These are phyloP conservation scores for Dorcoceras hygrometricum DNA, from an alignment of 257 asterid genomes.

Conservation along the genomic window DNA sequence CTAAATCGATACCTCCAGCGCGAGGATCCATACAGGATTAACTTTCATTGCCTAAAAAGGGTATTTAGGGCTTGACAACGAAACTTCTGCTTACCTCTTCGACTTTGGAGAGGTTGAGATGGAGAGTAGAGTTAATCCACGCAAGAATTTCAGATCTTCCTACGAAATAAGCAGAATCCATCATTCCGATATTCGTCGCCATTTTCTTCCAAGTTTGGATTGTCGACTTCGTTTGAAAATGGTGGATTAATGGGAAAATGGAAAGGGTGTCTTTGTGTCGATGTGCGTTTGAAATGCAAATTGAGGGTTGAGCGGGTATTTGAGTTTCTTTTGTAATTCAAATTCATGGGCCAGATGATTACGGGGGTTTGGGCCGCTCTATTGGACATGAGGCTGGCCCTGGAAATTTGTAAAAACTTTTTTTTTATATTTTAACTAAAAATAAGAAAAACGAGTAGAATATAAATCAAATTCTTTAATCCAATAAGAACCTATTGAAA, in stretches of 20 bases:
- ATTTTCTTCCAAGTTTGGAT: slow-evolving; percentile 28
- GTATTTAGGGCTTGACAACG: slow-evolving; percentile 13
- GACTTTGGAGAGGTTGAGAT: slow-evolving; percentile 80
- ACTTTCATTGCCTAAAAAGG: not conserved
- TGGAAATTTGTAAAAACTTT: no score
- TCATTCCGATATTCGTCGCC: slow-evolving; percentile 76
- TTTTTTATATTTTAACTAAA: no score
- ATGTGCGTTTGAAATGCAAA: slow-evolving; percentile 39
- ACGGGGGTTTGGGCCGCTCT: slow-evolving; percentile 13
- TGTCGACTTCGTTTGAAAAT: slow-evolving; percentile 5
- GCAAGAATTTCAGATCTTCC: slow-evolving; percentile 84
- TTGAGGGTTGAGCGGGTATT: slow-evolving; percentile 57
- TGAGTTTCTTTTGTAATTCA: slow-evolving; percentile 23
- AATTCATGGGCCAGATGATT: not conserved
- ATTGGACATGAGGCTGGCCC: no score
- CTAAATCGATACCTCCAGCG: not conserved
- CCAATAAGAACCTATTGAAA: no score
- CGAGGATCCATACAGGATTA: not conserved
- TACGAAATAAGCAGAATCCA: slow-evolving; percentile 92
- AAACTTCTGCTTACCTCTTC: slow-evolving; percentile 65
- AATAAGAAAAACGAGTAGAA: no score
- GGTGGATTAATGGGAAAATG: not conserved
- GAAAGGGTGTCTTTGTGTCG: not conserved
- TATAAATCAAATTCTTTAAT: no score
- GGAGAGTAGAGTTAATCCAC: slow-evolving; percentile 86